Percentiles rank a stretch among this genome's conserved stretches.
Evolutionary conservation across 2,329 filamentous ascomycete species (phyloP).

Genomic region (Penicillium hordei): DNA sequence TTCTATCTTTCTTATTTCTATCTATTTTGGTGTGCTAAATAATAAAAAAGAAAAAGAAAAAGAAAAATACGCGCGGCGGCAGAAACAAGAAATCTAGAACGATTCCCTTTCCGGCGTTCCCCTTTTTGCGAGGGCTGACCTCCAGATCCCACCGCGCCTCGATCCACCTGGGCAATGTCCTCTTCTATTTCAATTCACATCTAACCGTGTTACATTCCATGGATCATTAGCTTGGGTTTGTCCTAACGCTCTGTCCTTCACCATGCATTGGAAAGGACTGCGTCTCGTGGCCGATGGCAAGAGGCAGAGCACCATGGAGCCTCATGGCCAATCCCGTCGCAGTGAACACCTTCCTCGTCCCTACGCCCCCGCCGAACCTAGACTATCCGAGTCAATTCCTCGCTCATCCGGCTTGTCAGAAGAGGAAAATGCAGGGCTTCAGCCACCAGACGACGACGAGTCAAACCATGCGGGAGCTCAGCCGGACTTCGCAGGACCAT

Average conservation of each 20-base stretch:
- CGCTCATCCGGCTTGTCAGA: constrained; percentile 25
- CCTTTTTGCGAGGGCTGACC: constrained; percentile 28
- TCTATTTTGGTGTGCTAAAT: neutral
- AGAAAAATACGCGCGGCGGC: neutral
- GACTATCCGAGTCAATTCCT: constrained; percentile 39
- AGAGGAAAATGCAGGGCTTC: constrained; percentile 13
- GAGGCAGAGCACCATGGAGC: constrained; percentile 35
- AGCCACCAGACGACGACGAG: constrained; percentile 14
- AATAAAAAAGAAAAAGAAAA: neutral
- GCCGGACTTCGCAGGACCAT: constrained; percentile 18
- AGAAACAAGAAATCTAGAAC: constrained; percentile 10
- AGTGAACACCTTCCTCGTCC: constrained; percentile 41
- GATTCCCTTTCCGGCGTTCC: constrained; percentile 24
- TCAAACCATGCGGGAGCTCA: constrained; percentile 17
- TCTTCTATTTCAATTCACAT: constrained; percentile 1
- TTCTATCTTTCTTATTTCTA: neutral
- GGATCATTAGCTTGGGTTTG: constrained; percentile 3
- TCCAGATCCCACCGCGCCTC: constrained; percentile 27
- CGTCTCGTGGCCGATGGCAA: constrained; percentile 39
- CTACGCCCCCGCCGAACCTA: constrained; percentile 31
- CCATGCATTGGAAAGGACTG: constrained; percentile 45
- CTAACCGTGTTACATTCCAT: constrained; percentile 1
- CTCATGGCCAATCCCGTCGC: constrained; percentile 31
- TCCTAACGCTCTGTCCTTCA: constrained; percentile 17
- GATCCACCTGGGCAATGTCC: constrained; percentile 22